These are phyloP conservation scores for Daldinia loculata DNA, from an alignment of 495 filamentous ascomycete species.

Conservation along the genomic window DNA sequence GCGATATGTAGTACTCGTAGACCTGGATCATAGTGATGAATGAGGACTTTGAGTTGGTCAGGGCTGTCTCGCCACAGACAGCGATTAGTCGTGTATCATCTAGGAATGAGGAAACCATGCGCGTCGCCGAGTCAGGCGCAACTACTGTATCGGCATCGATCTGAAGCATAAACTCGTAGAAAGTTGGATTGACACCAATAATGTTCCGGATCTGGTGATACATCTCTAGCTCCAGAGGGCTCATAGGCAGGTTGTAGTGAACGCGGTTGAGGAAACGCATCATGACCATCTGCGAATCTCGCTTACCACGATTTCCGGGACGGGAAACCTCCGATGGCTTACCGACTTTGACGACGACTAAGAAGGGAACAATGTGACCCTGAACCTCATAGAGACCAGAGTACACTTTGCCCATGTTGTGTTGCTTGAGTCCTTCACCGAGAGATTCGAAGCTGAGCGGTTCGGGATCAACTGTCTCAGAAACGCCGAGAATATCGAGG, in stretches of 20 bases:
- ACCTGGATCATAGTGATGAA: constrained; percentile 99
- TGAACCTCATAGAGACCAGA: constrained; percentile 97
- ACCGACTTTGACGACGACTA: constrained; percentile 96
- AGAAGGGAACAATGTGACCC: constrained; percentile 96
- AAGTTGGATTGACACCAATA: constrained; percentile 97
- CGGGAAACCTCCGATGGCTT: constrained; percentile 97
- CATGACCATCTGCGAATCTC: constrained; percentile 97
- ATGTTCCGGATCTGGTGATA: constrained; percentile 99
- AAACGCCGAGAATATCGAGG: constrained; percentile 94
- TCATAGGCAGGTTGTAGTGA: constrained; percentile 96
- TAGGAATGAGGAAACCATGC: constrained; percentile 90
- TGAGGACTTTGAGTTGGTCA: constrained; percentile 92
- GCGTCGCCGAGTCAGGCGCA: constrained; percentile 86
- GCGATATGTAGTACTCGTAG: constrained; percentile 99
- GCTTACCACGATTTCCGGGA: constrained; percentile 97
- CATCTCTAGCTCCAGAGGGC: constrained; percentile 95
- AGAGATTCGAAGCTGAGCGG: constrained; percentile 96
- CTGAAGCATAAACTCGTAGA: constrained; percentile 97
- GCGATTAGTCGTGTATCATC: constrained; percentile 91
- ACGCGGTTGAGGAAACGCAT: constrained; percentile 99
- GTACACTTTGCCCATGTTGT: constrained; percentile 99
- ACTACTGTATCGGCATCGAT: constrained; percentile 98
- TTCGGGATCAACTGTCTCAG: constrained; percentile 93
- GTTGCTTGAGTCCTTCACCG: constrained; percentile 94
- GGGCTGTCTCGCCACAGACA: constrained; percentile 91